Evolutionary conservation across 1,139 yeast species (phyloP), one percentile per base, ranked within the genome.

Genomic region (Kluyveromyces sp.): DNA sequence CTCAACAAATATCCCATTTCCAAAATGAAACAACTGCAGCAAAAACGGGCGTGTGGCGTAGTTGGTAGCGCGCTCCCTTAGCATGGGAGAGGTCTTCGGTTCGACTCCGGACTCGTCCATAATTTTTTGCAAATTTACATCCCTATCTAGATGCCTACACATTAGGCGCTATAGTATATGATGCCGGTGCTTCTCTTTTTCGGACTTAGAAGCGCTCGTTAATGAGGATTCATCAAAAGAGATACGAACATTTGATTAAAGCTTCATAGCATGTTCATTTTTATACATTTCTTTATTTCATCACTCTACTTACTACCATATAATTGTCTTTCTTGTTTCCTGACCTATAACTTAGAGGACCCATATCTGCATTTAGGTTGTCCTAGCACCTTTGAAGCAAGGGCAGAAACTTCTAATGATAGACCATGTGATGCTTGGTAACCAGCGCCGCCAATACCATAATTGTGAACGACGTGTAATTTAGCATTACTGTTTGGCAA

Each of bases 61-160:
- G 84, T 79, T 78, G 84, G 85, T 79, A 79, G 84, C 84, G 85
- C 84, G 84, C 75, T 77, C 81, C 77, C 84, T 78, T 79, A 77
- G 85, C 85, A 79, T 78, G 84, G 76, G 81, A 77, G 75, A 79
- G 85, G 84, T 79, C 85, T 76, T 79, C 79, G 83, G 85, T 79
- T 79, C 85, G 81, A 79, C 74, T 79, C 84, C 84, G 79, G 81
- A 77, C 85, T 80, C 84, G 84, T 79, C 85, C 84, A 79, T 28
- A 48, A 39, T 54, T 60, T 58, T 56, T 54, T 28, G 34, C 21
- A n/a, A 5, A 7, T 38, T 15, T 25, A 6, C n/a, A 25, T 15
- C 4, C 10, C 7, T 35, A 21, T 25, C 37, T 10, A 4, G 15
- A 21, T 21, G 36, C 7, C 39, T 27, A 26, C n/a, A 25, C 7